A percentile compares a stretch with the other conserved stretches of the same genome.
These are phyloP conservation scores for Raffaelea arxii DNA, from an alignment of 2,329 filamentous ascomycete species.

Conservation along the genomic window DNA sequence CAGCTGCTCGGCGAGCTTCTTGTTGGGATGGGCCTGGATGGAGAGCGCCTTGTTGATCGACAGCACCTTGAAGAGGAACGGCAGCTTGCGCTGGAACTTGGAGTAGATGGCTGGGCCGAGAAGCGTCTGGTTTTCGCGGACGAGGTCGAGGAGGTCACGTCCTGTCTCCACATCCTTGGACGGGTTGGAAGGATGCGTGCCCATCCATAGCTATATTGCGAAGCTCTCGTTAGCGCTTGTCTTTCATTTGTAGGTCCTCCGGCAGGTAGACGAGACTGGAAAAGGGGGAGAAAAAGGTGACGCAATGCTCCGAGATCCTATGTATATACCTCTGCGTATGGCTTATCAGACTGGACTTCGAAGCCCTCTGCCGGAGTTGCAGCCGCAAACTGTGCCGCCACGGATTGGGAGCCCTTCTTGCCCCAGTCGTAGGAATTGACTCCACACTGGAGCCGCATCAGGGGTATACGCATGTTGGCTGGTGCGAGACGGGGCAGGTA, in stretches of 20 bases:
- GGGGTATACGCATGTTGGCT: constrained; percentile 59
- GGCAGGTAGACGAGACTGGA: too few species aligned
- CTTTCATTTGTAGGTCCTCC: background rate
- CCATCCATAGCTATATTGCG: constrained; percentile 91
- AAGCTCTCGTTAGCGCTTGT: too few species aligned
- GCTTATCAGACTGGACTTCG: constrained; percentile 72
- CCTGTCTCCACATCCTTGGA: constrained; percentile 82
- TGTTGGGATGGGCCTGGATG: constrained; percentile 95
- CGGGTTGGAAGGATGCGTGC: constrained; percentile 90
- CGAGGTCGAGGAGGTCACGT: constrained; percentile 75
- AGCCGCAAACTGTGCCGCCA: constrained; percentile 80
- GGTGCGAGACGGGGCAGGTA: too few species aligned
- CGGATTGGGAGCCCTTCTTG: constrained; percentile 79
- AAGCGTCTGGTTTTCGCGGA: constrained; percentile 76
- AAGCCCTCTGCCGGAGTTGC: constrained; percentile 70
- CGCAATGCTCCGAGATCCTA: too few species aligned
- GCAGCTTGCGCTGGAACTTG: constrained; percentile 72
- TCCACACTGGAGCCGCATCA: constrained; percentile 79
- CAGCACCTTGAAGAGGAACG: constrained; percentile 96
- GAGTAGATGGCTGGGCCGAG: constrained; percentile 64
- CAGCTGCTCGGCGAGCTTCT: constrained; percentile 81
- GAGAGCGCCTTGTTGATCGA: constrained; percentile 93
- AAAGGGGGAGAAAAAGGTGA: too few species aligned
- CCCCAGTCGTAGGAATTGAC: constrained; percentile 99
- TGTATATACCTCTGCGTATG: constrained; percentile 87